Percentiles rank a stretch among this genome's conserved stretches.
Evolutionary conservation across 139 green algal species (phyloP).

Genomic region (Coelastrella sp.): DNA sequence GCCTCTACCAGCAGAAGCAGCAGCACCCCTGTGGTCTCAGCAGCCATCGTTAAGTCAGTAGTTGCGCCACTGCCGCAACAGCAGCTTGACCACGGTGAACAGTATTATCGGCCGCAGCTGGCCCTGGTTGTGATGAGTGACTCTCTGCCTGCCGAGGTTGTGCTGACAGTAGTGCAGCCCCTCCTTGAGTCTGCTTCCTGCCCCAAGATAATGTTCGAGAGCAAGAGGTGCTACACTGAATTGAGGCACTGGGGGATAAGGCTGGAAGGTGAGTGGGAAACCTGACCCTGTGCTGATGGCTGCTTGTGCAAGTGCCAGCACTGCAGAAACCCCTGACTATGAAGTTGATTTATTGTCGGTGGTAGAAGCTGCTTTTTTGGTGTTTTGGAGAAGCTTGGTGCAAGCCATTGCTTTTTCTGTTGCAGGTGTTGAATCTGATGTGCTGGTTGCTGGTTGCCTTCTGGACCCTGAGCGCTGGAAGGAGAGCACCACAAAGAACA

Average conservation of each 20-base stretch:
- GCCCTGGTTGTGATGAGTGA: background rate
- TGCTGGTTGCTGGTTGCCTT: constrained; percentile 33
- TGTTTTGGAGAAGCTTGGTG: no score
- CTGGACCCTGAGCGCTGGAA: constrained; percentile 18
- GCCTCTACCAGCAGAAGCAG: background rate
- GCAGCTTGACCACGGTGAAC: background rate
- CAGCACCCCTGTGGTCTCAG: background rate
- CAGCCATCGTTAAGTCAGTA: no score
- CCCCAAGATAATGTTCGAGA: constrained; percentile 21
- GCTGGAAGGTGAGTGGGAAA: background rate
- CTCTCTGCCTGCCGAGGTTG: background rate
- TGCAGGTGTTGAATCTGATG: constrained; percentile 33
- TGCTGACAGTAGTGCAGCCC: constrained; percentile 8
- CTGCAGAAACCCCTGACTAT: no score
- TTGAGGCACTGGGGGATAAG: constrained; percentile 3
- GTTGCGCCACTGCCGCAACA: background rate
- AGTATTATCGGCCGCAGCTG: background rate
- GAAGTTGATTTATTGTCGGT: background rate
- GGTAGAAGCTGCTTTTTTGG: no score
- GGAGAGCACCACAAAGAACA: background rate
- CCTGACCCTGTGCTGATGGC: no score
- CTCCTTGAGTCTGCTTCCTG: background rate
- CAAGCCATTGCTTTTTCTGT: background rate
- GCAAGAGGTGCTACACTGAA: constrained; percentile 33
- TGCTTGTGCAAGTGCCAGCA: no score